Base-by-base conservation (phyloP, 2,329 filamentous ascomycete species). In the Hypoxylon rubiginosum region DNA sequence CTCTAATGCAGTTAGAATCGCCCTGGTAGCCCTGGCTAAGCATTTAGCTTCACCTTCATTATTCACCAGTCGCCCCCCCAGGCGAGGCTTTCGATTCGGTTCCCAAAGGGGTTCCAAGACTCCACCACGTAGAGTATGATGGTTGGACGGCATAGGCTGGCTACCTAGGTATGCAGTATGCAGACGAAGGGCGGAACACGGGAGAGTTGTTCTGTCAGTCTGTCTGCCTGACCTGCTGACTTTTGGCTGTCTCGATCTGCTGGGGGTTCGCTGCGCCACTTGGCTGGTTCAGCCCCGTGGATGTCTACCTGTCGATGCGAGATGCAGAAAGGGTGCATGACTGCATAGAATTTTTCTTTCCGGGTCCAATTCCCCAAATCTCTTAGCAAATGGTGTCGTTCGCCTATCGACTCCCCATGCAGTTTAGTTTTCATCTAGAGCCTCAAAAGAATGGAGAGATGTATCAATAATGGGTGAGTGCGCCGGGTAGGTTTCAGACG, bases 221-320 rank as follows among this genome's bases (percentile, higher is more conserved):
- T 24, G 21, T 24, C 21, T 2, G 26, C 46, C 52, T 65, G 55
- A 52, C 58, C 58, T 65, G 62, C 54, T 56, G 58, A 62, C 41
- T 53, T 61, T 48, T 46, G 17, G 46, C 39, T 52, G 30, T 57
- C n/a, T 49, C 24, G 46, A 17, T 39, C 45, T 26, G 30, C 56
- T 26, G 48, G 21, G 21, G 32, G 57, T 56, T 61, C 49, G 17
- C 63, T 66, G 57, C 67, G 64, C 67, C 67, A 59, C 63, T 24
- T 26, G 39, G 34, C 41, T 53, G 43, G 26, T 30, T 11, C 19
- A 19, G 13, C 5, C 32, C 8, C 10, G 9, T 11, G 9, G 13
- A 36, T 10, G n/a, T n/a, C n/a, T n/a, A n/a, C n/a, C n/a, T n/a
- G n/a, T n/a, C n/a, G 15, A 17, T 17, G 26, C 5, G 17, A 28